Evolutionary conservation across 768 basidiomycete genomes (phyloP).

Genomic region (Erythrobasidium yunnanense): DNA sequence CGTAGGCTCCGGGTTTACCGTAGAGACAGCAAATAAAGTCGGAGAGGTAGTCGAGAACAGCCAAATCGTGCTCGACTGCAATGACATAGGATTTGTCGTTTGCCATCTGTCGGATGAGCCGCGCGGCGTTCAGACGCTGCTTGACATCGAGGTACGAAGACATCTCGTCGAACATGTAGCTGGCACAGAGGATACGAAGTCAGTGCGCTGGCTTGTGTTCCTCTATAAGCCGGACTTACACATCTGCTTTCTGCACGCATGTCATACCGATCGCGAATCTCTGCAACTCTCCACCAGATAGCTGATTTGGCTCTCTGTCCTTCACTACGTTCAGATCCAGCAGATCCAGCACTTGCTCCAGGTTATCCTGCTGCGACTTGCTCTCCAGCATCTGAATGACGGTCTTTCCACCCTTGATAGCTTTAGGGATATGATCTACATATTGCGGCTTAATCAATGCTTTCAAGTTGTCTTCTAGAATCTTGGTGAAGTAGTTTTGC

Average conservation of each 20-base stretch:
- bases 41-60: slow-evolving; percentile 93
- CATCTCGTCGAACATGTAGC: slow-evolving; percentile 99
- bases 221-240: slow-evolving; percentile 50
- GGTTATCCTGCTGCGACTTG: slow-evolving; percentile 80
- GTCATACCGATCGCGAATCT: slow-evolving; percentile 97
- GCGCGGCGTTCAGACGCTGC: slow-evolving; percentile 87
- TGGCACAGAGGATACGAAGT: too few species aligned
- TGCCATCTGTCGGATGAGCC: slow-evolving; percentile 81
- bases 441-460: slow-evolving; percentile 99
- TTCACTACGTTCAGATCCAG: slow-evolving; percentile 79
- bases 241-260: slow-evolving; percentile 86
- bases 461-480: slow-evolving; percentile 94
- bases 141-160: slow-evolving; percentile 95
- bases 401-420: slow-evolving; percentile 78
- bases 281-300: slow-evolving; percentile 95
- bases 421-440: slow-evolving; percentile 94
- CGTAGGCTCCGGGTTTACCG: slow-evolving; percentile 93
- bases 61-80: slow-evolving; percentile 96
- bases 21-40: slow-evolving; percentile 97
- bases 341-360: slow-evolving; percentile 69
- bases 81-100: slow-evolving; percentile 80
- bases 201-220: too few species aligned
- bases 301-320: slow-evolving; percentile 67
- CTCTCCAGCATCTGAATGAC: slow-evolving; percentile 84
- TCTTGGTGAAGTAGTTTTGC: slow-evolving; percentile 99